Evolutionary conservation across 805 yeast species (phyloP), one percentile per base, ranked within the genome.

Genomic region (Ogataea degrootiae): DNA sequence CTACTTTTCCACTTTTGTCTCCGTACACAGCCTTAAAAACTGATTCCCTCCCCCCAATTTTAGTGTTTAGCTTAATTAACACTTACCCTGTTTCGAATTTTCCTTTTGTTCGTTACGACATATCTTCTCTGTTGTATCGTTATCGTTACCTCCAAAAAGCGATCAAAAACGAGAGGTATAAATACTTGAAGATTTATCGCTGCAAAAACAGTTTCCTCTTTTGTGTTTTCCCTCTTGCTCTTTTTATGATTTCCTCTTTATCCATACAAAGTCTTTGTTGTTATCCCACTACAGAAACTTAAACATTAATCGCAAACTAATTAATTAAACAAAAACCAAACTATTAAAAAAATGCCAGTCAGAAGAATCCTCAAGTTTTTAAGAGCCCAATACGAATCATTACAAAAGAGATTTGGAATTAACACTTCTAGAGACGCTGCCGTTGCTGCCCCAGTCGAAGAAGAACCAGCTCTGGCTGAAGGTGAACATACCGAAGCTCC

Each of bases 291-390:
- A 23, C 37, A 19, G 21, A 42, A 19, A 34, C 41, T 23, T 23
- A 29, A 22, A 34, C 46, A 26, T 38, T 43, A 34, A 34, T 34
- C 36, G 7, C 7, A 34, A 37, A 35, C 39, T 33, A 11, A 19
- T 4, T 14, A 37, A 17, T 21, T 17, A 39, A 8, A 34, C 33
- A 37, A 34, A n/a, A 31, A 17, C 6, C 14, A 11, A 33, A 5
- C 21, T 21, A 34, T 22, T 9, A 37, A 37, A 34, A 50, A 44
- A 57, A 66, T 66, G 70, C 68, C 70, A 49, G 55, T 66, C 53
- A 65, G 67, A 64, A 58, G 61, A 56, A 64, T 66, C 46, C 39
- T 60, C 41, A 64, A 52, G 45, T 54, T 62, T 45, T 55, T 61
- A 34, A 65, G 65, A 58, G 54, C 55, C 39, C 69, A 64, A 51